Base-by-base conservation (phyloP, 2,329 filamentous ascomycete species). In the Parascedosporium putredinis region DNA sequence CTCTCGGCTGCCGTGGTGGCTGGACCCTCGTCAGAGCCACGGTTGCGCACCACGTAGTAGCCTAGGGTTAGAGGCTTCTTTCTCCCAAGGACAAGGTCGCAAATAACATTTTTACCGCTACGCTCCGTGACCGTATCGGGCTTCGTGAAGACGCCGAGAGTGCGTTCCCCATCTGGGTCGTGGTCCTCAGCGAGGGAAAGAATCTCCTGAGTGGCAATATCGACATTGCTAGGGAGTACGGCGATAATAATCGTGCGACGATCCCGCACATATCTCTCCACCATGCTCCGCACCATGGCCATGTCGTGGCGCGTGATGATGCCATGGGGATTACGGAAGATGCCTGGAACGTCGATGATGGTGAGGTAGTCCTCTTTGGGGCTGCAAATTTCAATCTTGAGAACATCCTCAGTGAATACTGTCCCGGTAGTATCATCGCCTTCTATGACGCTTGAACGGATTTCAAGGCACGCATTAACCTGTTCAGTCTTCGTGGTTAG, bases 241-340 rank as follows among this genome's bases (percentile, higher is more conserved):
- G 67, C 60, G 23, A 76, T 62, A 14, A 75, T 72, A 1, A 78
- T 75, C 2, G 73, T 77, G 0, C 73, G 63, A 0, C 54, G 53
- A 24, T 75, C 62, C 4, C 63, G 57, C 52, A 78, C 75, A 49
- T 76, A 75, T 0, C 53, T 55, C 36, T 46, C 29, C n/a, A 53
- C 51, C 38, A 53, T 51, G 18, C 47, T 43, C 20, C 42, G 48
- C 10, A 53, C 52, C 27, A 53, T 29, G 20, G 14, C 31, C 18
- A 51, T 53, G 44, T 56, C 56, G 5, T 50, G 40, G 14, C 20
- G 23, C 10, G 54, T 48, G 3, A 54, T 57, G 18, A 53, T 27
- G 18, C 54, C 54, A 29, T 55, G 45, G 23, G 52, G 49, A 2
- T 52, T 40, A 33, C 54, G 51, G 14, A 56, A 57, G 20, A 56